Conservation (phyloP, 139 green algal genomes). For the Chlorella ohadii region DNA sequence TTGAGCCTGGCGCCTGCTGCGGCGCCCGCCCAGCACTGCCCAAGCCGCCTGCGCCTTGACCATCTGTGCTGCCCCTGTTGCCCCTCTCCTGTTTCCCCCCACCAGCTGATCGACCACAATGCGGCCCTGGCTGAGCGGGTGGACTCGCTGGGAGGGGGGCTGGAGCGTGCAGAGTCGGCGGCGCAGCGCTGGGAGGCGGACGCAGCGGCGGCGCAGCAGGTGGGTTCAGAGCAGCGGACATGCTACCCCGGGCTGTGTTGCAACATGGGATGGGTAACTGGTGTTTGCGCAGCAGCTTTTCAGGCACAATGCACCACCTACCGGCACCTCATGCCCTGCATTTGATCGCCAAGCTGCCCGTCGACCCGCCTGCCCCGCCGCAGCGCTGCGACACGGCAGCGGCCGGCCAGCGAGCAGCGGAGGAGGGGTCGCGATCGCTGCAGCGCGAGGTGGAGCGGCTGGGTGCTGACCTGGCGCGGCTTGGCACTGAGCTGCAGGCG, state of each 20-base stretch:
- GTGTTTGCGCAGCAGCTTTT: too few relatives aligned
- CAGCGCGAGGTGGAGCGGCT: slow-evolving; percentile 18
- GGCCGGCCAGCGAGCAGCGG: neutral
- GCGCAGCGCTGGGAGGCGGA: neutral
- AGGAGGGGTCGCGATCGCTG: neutral
- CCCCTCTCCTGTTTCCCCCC: too few relatives aligned
- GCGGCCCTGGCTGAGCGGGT: slow-evolving; percentile 24
- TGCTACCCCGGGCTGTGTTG: too few relatives aligned
- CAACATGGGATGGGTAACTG: too few relatives aligned
- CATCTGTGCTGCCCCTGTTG: too few relatives aligned
- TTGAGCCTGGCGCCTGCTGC: too few relatives aligned
- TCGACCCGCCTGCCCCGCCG: neutral
- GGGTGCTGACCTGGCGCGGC: neutral
- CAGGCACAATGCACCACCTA: too few relatives aligned
- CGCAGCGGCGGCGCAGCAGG: neutral
- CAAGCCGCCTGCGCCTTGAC: too few relatives aligned
- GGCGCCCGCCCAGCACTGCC: too few relatives aligned
- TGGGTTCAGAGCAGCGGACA: neutral
- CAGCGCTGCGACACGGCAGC: neutral
- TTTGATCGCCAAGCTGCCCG: too few relatives aligned
- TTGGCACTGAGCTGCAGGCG: neutral
- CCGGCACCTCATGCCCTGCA: too few relatives aligned
- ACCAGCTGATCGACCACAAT: slow-evolving; percentile 23
- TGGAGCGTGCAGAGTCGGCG: neutral
- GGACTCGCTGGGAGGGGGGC: too few relatives aligned